A percentile compares a stretch with the other conserved stretches of the same genome.
phyloP scores from a whole-genome alignment of 208 protist species.

The Lotmaria passim region DNA sequence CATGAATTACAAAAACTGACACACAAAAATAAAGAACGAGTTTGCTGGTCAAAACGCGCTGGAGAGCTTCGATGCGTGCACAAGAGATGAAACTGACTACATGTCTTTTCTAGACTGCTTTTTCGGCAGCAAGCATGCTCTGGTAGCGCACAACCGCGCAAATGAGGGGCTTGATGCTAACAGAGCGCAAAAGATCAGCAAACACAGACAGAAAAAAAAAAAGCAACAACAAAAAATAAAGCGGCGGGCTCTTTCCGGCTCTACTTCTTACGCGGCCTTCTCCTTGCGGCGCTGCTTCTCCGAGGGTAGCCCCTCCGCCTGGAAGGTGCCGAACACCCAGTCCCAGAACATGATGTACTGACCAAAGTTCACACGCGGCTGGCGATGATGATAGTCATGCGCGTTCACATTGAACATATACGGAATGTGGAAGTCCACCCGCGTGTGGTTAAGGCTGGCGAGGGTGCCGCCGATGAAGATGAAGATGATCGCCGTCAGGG shows the following conservation, averaged over 20 bases:
- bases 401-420: slow-evolving; percentile 86
- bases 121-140: too few species aligned
- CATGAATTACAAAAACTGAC: too few species aligned
- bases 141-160: too few species aligned
- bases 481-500: slow-evolving; percentile 64
- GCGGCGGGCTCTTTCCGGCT: not conserved
- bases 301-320: slow-evolving; percentile 45
- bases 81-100: too few species aligned
- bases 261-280: slow-evolving; percentile 11
- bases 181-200: not conserved
- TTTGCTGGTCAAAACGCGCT: too few species aligned
- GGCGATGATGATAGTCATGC: slow-evolving; percentile 91
- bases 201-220: not conserved
- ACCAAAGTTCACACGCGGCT: slow-evolving; percentile 89
- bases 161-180: too few species aligned
- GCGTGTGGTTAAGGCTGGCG: slow-evolving; percentile 92
- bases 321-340: slow-evolving; percentile 86
- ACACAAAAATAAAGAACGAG: too few species aligned
- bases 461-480: slow-evolving; percentile 86
- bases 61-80: too few species aligned
- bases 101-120: too few species aligned
- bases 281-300: slow-evolving; percentile 10
- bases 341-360: slow-evolving; percentile 96
- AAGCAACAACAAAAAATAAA: not conserved
- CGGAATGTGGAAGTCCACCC: slow-evolving; percentile 78